Evolutionary conservation across 768 basidiomycete species (phyloP).

Genomic region (Trametes cubensis): DNA sequence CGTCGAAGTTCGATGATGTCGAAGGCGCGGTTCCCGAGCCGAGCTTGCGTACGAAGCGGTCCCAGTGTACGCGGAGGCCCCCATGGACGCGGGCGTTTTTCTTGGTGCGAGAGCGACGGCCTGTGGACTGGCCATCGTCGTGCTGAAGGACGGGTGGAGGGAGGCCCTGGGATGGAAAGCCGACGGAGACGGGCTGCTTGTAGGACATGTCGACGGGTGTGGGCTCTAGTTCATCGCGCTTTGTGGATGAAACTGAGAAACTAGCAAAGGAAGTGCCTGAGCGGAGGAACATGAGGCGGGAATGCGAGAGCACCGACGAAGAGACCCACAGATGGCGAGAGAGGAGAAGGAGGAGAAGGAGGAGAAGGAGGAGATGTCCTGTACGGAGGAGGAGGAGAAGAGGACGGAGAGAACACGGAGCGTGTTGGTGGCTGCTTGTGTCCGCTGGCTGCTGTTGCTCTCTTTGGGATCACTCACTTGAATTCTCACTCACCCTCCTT

Average conservation of each 20-base stretch:
- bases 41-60: slow-evolving; percentile 36
- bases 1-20: slow-evolving; percentile 53
- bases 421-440: too few species aligned
- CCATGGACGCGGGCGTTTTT: slow-evolving; percentile 31
- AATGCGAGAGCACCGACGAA: not conserved
- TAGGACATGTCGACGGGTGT: slow-evolving; percentile 14
- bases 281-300: slow-evolving; percentile 17
- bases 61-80: slow-evolving; percentile 36
- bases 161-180: slow-evolving; percentile 11
- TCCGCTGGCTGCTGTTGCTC: too few species aligned
- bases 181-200: slow-evolving; percentile 10
- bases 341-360: too few species aligned
- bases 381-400: too few species aligned
- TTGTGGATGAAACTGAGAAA: slow-evolving; percentile 19
- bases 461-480: too few species aligned
- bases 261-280: slow-evolving; percentile 20
- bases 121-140: slow-evolving; percentile 16
- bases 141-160: slow-evolving; percentile 25
- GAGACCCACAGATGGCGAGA: not conserved
- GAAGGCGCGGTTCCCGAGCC: slow-evolving; percentile 45
- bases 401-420: too few species aligned
- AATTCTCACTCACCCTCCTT: too few species aligned
- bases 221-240: slow-evolving; percentile 20
- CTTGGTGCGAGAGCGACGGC: slow-evolving; percentile 25
- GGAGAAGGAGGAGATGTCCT: too few species aligned